Evolutionary conservation across 2,329 filamentous ascomycete genomes (phyloP).

Genomic region (Aureobasidium vineae): DNA sequence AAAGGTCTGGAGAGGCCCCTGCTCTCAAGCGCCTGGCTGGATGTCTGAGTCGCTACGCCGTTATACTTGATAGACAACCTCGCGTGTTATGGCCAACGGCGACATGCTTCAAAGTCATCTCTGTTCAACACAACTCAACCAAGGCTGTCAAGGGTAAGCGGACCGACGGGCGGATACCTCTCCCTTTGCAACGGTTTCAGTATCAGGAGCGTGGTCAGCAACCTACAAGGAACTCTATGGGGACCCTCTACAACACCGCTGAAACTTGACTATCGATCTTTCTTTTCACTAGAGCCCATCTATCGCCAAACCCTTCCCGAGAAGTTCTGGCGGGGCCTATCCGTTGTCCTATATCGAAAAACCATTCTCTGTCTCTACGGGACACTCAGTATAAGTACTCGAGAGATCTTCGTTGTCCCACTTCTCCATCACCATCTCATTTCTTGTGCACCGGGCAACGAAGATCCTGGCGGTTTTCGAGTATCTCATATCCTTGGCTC

Average conservation of each 20-base stretch:
- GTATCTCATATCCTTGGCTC: conserved; percentile 6
- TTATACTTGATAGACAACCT: conserved; percentile 13
- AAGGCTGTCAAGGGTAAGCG: conserved; percentile 7
- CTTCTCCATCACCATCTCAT: conserved; percentile 20
- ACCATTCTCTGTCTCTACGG: neutral
- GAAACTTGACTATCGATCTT: conserved; percentile 26
- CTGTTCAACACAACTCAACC: neutral
- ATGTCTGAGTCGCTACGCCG: conserved; percentile 14
- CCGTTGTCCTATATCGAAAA: conserved; percentile 21
- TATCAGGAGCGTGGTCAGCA: conserved; percentile 7
- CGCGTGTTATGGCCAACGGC: conserved; percentile 7
- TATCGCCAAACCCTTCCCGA: conserved; percentile 12
- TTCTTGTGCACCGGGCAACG: conserved; percentile 22
- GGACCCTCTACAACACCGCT: conserved; percentile 19
- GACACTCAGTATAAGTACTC: conserved; percentile 24
- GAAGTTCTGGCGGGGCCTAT: conserved; percentile 13
- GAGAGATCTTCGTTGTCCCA: conserved; percentile 21
- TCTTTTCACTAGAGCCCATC: conserved; percentile 23
- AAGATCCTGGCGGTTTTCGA: conserved; percentile 25
- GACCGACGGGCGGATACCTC: neutral
- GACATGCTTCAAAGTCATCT: neutral
- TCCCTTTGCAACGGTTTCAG: conserved; percentile 9
- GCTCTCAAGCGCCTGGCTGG: neutral
- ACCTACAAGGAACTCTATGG: conserved; percentile 12
- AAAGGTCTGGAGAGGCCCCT: conserved; percentile 14